These are phyloP conservation scores for Taxillus chinensis DNA, from an alignment of 164 flowering plant genomes.

Conservation along the genomic window DNA sequence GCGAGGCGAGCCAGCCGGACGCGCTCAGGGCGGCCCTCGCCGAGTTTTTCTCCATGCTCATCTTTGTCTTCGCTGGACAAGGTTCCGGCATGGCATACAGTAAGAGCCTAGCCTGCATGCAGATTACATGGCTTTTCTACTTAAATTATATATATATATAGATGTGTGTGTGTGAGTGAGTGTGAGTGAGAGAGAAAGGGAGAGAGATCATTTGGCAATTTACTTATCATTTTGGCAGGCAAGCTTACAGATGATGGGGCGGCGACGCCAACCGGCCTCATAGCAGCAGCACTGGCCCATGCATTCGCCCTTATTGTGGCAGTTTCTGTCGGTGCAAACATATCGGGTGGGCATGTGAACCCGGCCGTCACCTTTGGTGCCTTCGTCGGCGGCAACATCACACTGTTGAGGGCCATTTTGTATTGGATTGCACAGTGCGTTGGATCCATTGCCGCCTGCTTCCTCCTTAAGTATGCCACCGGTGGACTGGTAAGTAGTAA, in stretches of 20 bases:
- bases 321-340: conserved; percentile 41
- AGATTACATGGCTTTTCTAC: no score
- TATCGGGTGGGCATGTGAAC: conserved; percentile 60
- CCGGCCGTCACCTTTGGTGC: conserved; percentile 60
- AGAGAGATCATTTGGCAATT: background rate
- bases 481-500: conserved; percentile 31
- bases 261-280: conserved; percentile 35
- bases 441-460: conserved; percentile 49
- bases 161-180: background rate
- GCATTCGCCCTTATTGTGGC: conserved; percentile 49
- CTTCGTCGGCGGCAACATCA: conserved; percentile 44
- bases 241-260: conserved; percentile 30
- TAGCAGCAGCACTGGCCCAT: conserved; percentile 47
- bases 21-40: conserved; percentile 37
- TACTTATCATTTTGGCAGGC: conserved; percentile 14
- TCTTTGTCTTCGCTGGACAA: conserved; percentile 56
- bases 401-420: conserved; percentile 30
- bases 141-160: no score
- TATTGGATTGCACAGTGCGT: conserved; percentile 51
- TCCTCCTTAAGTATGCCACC: conserved; percentile 42
- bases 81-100: conserved; percentile 57
- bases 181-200: background rate
- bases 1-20: conserved; percentile 42
- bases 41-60: conserved; percentile 45
- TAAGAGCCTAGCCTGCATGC: conserved; percentile 10